Conservation (phyloP, 2,329 filamentous ascomycete species). For the Diaporthe citrichinensis region DNA sequence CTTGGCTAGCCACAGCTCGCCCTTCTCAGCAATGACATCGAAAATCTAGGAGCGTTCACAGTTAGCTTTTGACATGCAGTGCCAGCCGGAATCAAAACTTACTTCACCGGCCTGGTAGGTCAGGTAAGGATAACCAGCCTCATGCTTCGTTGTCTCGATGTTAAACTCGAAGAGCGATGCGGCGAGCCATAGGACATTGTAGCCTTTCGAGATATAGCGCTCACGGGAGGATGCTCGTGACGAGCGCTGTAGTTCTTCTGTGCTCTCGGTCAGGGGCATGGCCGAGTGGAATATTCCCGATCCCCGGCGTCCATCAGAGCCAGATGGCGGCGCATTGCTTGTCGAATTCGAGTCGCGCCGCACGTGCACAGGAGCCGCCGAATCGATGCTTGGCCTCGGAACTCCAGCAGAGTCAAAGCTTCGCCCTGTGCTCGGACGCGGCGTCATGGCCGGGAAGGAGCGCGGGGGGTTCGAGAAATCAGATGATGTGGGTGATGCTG, state of each 20-base stretch:
- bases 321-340: slow-evolving; percentile 63
- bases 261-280: slow-evolving; percentile 81
- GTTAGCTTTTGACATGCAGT: slow-evolving; percentile 27
- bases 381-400: slow-evolving; percentile 67
- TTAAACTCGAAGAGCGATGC: slow-evolving; percentile 98
- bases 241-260: slow-evolving; percentile 66
- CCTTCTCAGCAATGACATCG: slow-evolving; percentile 95
- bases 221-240: slow-evolving; percentile 74
- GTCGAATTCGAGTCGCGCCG: slow-evolving; percentile 69
- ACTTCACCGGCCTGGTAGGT: slow-evolving; percentile 95
- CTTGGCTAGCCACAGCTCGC: slow-evolving; percentile 96
- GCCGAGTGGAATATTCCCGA: slow-evolving; percentile 90
- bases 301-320: slow-evolving; percentile 67
- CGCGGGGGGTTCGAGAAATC: slow-evolving; percentile 66
- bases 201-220: slow-evolving; percentile 66
- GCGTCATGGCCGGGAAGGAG: slow-evolving; percentile 59
- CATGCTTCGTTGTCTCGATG: slow-evolving; percentile 90
- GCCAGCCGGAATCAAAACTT: slow-evolving; percentile 49
- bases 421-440: slow-evolving; percentile 71
- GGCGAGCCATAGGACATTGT: slow-evolving; percentile 88
- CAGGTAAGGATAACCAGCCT: slow-evolving; percentile 95
- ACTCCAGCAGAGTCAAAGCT: slow-evolving; percentile 69
- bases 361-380: slow-evolving; percentile 42
- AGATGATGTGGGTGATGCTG: slow-evolving; percentile 70
- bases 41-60: slow-evolving; percentile 72